Percentiles rank a stretch among this genome's conserved stretches.
phyloP scores from a whole-genome alignment of 2,329 filamentous ascomycete genomes.

The Alternaria viburni region DNA sequence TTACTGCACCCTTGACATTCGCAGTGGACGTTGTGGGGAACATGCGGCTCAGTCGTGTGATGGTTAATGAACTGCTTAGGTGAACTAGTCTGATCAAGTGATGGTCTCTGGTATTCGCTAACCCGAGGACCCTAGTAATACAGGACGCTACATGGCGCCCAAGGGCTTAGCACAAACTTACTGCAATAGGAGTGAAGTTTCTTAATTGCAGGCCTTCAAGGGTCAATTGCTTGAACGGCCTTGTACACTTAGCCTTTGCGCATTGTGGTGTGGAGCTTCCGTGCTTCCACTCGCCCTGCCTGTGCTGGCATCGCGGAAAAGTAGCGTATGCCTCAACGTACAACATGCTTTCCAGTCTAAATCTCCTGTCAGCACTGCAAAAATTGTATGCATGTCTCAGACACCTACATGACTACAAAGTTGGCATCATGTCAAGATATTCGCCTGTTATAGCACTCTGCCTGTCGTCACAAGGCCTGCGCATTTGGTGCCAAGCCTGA shows the following conservation, averaged over 20 bases:
- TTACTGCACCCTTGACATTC: slow-evolving; percentile 14
- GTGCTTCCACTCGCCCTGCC: not conserved
- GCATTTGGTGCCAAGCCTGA: not conserved
- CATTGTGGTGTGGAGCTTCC: not conserved
- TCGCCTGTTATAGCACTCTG: not conserved
- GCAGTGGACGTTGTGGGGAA: slow-evolving; percentile 11
- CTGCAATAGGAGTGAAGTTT: not conserved
- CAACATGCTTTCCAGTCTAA: not conserved
- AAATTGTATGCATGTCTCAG: not conserved
- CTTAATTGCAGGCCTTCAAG: not conserved
- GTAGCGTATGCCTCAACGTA: not conserved
- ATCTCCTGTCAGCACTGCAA: not conserved
- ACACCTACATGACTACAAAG: not conserved
- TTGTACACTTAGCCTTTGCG: not conserved
- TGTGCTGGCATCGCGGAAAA: not conserved
- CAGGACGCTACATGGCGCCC: not conserved
- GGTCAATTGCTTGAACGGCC: not conserved
- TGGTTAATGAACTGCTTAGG: not conserved
- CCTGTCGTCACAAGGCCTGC: not conserved
- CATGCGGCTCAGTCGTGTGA: slow-evolving; percentile 18
- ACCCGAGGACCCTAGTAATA: not conserved
- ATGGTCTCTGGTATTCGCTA: not conserved
- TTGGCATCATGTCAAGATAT: not conserved
- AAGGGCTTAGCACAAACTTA: not conserved
- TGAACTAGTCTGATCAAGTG: not conserved